Conservation (phyloP, 2,329 filamentous ascomycete genomes). For the Sporothrix brasiliensis region DNA sequence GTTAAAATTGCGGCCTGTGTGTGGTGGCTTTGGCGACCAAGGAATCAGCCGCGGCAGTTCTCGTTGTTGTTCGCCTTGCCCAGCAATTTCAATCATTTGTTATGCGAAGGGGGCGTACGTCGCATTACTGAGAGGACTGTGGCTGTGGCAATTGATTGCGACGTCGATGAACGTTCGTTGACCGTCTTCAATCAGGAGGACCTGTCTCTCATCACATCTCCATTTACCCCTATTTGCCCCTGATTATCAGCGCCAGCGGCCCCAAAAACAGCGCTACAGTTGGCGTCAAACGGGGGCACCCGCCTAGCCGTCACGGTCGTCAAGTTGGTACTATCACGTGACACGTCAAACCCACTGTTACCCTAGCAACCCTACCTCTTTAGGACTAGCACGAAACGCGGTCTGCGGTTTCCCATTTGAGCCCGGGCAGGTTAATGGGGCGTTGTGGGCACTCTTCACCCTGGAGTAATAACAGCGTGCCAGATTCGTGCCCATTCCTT, state of each 20-base stretch:
- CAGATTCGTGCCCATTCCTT: not conserved
- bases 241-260: constrained; percentile 21
- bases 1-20: too few species aligned
- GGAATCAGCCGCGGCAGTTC: not conserved
- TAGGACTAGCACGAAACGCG: constrained; percentile 29
- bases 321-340: constrained; percentile 13
- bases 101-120: constrained; percentile 6
- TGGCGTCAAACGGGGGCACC: constrained; percentile 27
- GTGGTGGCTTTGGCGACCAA: not conserved
- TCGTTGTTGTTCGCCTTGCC: not conserved
- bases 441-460: constrained; percentile 27
- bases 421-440: not conserved
- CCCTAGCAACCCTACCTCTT: constrained; percentile 28
- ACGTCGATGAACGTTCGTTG: not conserved
- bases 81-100: not conserved
- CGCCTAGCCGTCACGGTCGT: not conserved
- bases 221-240: constrained; percentile 25
- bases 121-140: not conserved
- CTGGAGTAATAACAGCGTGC: constrained; percentile 26
- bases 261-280: constrained; percentile 21
- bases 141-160: constrained; percentile 14
- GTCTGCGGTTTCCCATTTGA: constrained; percentile 18
- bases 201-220: constrained; percentile 9
- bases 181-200: too few species aligned
- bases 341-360: constrained; percentile 26